Evolutionary conservation across 2,329 filamentous ascomycete species (phyloP).

Genomic region (Drechmeria coniospora): DNA sequence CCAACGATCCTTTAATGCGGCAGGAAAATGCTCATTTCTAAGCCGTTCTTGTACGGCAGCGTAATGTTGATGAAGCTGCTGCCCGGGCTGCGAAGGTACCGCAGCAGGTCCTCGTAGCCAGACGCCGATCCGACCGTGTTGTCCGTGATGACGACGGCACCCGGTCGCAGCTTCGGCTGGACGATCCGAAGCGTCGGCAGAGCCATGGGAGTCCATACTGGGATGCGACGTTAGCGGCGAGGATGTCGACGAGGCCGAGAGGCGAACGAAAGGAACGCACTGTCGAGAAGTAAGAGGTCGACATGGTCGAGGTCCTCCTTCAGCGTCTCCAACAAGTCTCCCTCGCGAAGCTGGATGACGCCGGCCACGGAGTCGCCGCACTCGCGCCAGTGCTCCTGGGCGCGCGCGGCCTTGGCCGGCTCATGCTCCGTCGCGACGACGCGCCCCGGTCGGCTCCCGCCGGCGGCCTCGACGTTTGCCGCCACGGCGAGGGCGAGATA

Average conservation of each 20-base stretch:
- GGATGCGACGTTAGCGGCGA: not conserved
- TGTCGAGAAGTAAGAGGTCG: conserved; percentile 46
- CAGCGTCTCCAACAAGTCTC: conserved; percentile 39
- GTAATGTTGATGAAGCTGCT: conserved; percentile 31
- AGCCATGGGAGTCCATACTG: conserved; percentile 41
- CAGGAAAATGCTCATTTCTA: conserved; percentile 12
- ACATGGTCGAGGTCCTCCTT: conserved; percentile 25
- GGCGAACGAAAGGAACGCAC: conserved; percentile 23
- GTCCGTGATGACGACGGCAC: conserved; percentile 33
- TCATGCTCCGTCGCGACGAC: conserved; percentile 50
- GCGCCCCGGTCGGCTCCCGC: conserved; percentile 8
- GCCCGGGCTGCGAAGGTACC: conserved; percentile 25
- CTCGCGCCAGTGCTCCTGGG: conserved; percentile 37
- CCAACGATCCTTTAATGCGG: not conserved
- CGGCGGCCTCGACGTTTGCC: conserved; percentile 26
- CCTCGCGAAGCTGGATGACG: conserved; percentile 41
- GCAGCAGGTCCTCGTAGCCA: conserved; percentile 32
- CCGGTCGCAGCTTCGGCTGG: conserved; percentile 27
- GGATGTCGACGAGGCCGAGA: not conserved
- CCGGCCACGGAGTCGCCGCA: conserved; percentile 33
- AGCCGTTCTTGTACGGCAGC: conserved; percentile 14
- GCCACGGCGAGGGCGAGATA: conserved; percentile 44
- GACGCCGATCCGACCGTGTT: conserved; percentile 25
- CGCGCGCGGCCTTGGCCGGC: conserved; percentile 31
- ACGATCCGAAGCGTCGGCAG: conserved; percentile 35